Percentiles rank a stretch among this genome's conserved stretches.
These are phyloP conservation scores for Hondaea fermentalgiana DNA, from an alignment of 108 stramenopile species.

Conservation along the genomic window DNA sequence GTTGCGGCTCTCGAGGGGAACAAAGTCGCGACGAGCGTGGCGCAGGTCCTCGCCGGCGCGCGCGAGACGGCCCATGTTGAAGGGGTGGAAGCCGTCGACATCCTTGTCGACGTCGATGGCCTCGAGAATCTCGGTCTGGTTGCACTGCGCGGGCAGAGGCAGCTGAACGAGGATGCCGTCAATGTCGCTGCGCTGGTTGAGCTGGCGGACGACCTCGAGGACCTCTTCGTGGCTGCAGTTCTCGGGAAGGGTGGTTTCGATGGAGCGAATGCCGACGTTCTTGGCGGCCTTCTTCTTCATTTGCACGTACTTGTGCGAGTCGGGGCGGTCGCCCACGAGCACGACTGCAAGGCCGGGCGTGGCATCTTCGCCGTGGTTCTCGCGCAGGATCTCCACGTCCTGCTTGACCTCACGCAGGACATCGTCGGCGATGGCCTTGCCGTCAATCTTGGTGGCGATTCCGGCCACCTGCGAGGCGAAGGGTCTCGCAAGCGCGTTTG, in stretches of 20 bases:
- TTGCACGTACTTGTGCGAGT: constrained; percentile 89
- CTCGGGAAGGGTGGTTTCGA: constrained; percentile 67
- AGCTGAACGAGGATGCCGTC: constrained; percentile 95
- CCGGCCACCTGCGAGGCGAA: neutral
- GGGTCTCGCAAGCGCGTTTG: neutral
- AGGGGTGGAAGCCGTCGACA: constrained; percentile 90
- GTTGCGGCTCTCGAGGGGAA: constrained; percentile 56
- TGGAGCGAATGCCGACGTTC: constrained; percentile 67
- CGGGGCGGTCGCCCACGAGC: constrained; percentile 73
- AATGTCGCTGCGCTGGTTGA: constrained; percentile 67
- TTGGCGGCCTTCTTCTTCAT: constrained; percentile 95
- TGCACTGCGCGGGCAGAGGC: constrained; percentile 75
- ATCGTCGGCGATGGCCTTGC: constrained; percentile 60
- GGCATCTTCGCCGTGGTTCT: neutral
- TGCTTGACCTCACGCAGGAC: constrained; percentile 61
- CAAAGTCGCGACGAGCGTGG: constrained; percentile 42
- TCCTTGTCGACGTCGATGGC: constrained; percentile 70
- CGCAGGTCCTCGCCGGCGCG: neutral
- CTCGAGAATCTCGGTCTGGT: constrained; percentile 66
- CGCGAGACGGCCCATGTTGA: constrained; percentile 69
- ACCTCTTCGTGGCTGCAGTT: constrained; percentile 69
- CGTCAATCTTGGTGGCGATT: constrained; percentile 51
- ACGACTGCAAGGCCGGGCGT: constrained; percentile 85
- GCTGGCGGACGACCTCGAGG: constrained; percentile 54
- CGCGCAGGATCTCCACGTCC: constrained; percentile 34